Percentiles rank a stretch among this genome's conserved stretches.
These are phyloP conservation scores for Chrysosporium queenslandicum DNA, from an alignment of 2,329 filamentous ascomycete species.

Conservation along the genomic window DNA sequence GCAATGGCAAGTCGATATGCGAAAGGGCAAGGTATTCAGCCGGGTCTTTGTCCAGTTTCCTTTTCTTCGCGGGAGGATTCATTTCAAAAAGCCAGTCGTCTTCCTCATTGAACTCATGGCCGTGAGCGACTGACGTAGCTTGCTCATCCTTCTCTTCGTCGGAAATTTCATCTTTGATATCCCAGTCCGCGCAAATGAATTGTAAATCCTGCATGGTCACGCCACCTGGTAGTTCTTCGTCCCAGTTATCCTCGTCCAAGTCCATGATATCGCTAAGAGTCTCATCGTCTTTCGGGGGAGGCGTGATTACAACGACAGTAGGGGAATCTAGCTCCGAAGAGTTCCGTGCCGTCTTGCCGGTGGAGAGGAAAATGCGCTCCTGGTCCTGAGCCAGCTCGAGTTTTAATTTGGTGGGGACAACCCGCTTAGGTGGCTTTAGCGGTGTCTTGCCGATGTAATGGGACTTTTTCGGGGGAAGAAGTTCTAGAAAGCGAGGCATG, in stretches of 20 bases:
- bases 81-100: slow-evolving; percentile 44
- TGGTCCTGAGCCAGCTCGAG: slow-evolving; percentile 80
- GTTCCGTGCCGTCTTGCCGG: slow-evolving; percentile 48
- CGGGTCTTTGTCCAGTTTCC: slow-evolving; percentile 43
- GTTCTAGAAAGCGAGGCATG: slow-evolving; percentile 66
- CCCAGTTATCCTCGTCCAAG: slow-evolving; percentile 47
- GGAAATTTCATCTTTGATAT: slow-evolving; percentile 49
- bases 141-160: slow-evolving; percentile 25
- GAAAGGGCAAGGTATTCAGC: slow-evolving; percentile 43
- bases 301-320: slow-evolving; percentile 42
- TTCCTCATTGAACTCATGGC: slow-evolving; percentile 46
- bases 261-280: slow-evolving; percentile 40
- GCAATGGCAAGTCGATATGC: slow-evolving; percentile 56
- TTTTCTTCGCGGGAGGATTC: slow-evolving; percentile 54
- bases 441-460: slow-evolving; percentile 71
- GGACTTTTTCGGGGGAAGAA: slow-evolving; percentile 72
- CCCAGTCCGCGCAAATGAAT: slow-evolving; percentile 80
- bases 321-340: slow-evolving; percentile 46
- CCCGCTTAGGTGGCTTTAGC: slow-evolving; percentile 64
- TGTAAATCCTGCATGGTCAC: slow-evolving; percentile 71
- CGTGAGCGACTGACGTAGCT: slow-evolving; percentile 18
- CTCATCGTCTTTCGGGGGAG: slow-evolving; percentile 40
- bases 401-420: slow-evolving; percentile 78
- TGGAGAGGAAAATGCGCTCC: slow-evolving; percentile 73
- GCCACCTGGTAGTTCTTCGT: slow-evolving; percentile 56